A percentile compares a stretch with the other conserved stretches of the same genome.
phyloP scores from a whole-genome alignment of 768 basidiomycete species.

The Tremella yokohamensis region DNA sequence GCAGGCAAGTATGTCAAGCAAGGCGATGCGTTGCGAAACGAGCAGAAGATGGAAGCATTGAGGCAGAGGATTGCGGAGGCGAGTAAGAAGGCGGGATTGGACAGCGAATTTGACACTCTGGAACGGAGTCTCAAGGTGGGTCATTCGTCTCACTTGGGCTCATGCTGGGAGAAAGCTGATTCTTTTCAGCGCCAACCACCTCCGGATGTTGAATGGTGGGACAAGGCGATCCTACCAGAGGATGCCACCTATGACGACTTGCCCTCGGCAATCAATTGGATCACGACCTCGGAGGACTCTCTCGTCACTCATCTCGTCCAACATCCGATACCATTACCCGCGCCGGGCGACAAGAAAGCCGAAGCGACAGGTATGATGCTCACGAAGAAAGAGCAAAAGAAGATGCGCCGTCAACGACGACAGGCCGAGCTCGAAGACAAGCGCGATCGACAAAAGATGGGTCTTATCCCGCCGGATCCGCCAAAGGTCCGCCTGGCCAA shows the following conservation, averaged over 20 bases:
- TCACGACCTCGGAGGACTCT: conserved; percentile 58
- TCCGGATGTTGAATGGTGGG: conserved; percentile 97
- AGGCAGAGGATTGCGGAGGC: conserved; percentile 91
- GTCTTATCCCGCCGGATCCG: conserved; percentile 86
- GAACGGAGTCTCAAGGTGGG: conserved; percentile 83
- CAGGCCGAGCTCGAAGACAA: conserved; percentile 89
- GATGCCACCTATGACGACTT: conserved; percentile 73
- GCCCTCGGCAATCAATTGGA: conserved; percentile 59
- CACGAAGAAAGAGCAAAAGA: conserved; percentile 97
- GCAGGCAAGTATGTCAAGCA: conserved; percentile 73
- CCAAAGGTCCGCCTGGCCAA: conserved; percentile 96
- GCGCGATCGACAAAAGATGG: conserved; percentile 91
- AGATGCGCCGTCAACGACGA: conserved; percentile 84
- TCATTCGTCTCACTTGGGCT: conserved; percentile 4
- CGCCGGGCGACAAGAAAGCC: conserved; percentile 73
- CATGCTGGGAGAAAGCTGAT: background rate
- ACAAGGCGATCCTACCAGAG: conserved; percentile 73
- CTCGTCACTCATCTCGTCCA: conserved; percentile 89
- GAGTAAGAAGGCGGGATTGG: conserved; percentile 87
- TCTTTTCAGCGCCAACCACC: conserved; percentile 68
- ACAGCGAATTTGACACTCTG: conserved; percentile 83
- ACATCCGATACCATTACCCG: conserved; percentile 94
- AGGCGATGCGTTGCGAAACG: conserved; percentile 55
- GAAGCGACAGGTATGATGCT: conserved; percentile 82
- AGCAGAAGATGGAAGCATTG: conserved; percentile 78